These are phyloP conservation scores for Dalbergia cultrata DNA, from an alignment of 306 rosid species.

Conservation along the genomic window DNA sequence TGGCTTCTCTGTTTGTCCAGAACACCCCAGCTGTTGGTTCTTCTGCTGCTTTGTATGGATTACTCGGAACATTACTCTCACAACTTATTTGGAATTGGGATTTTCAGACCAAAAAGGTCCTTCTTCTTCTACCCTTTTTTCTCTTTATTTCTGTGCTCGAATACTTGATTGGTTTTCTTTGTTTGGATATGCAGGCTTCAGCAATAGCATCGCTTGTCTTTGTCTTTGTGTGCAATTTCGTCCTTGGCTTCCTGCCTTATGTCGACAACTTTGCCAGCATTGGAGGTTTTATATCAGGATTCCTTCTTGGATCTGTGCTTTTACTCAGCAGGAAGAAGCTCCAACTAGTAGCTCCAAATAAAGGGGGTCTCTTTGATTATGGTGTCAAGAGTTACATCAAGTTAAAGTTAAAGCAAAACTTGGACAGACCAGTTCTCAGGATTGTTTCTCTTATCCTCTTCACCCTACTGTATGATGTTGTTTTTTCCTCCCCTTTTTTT, in stretches of 20 bases:
- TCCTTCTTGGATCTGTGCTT: constrained; percentile 82
- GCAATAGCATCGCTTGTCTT: constrained; percentile 63
- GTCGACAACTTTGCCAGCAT: constrained; percentile 79
- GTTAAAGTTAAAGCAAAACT: constrained; percentile 64
- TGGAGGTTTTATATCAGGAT: constrained; percentile 88
- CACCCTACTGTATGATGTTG: constrained; percentile 67
- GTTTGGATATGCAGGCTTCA: constrained; percentile 62
- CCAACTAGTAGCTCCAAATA: constrained; percentile 57
- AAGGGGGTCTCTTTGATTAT: constrained; percentile 61
- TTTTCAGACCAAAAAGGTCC: constrained; percentile 73
- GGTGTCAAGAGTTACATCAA: constrained; percentile 60
- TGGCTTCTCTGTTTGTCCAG: constrained; percentile 87
- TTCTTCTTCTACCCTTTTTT: constrained; percentile 9
- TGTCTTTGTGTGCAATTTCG: constrained; percentile 68
- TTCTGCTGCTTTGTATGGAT: constrained; percentile 84
- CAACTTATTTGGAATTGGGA: constrained; percentile 77
- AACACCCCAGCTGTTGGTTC: constrained; percentile 74
- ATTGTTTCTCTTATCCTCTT: constrained; percentile 71
- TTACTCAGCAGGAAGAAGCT: constrained; percentile 61
- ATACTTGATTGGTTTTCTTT: constrained; percentile 32
- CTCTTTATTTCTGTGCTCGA: background rate
- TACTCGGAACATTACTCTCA: constrained; percentile 83
- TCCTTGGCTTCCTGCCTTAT: constrained; percentile 83
- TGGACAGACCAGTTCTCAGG: constrained; percentile 72
- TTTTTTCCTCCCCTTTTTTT: constrained; percentile 13